Conservation (phyloP, 805 yeast genomes). For the Kodamaea fukazawae region DNA sequence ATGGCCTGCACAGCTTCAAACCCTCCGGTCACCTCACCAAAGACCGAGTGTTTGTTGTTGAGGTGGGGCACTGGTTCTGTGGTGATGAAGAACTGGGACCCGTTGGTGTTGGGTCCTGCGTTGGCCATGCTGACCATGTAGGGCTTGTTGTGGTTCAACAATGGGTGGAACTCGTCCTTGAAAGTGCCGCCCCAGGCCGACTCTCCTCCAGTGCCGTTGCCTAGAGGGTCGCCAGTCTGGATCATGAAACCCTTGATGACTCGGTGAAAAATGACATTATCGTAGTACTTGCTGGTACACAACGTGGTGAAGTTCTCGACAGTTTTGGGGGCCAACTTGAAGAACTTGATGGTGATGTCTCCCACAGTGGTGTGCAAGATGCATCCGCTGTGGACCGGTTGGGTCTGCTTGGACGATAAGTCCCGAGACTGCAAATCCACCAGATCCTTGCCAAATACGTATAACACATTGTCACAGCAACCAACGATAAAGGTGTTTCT, state of each 20-base stretch:
- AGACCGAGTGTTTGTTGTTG: slow-evolving; percentile 24
- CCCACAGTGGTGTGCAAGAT: slow-evolving; percentile 40
- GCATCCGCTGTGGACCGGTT: neutral
- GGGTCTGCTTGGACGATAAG: slow-evolving; percentile 1
- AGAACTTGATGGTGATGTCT: slow-evolving; percentile 38
- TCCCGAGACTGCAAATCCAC: neutral
- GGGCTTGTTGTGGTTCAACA: slow-evolving; percentile 25
- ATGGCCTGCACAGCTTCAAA: slow-evolving; percentile 19
- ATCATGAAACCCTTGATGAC: slow-evolving; percentile 25
- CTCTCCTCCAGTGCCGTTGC: slow-evolving; percentile 27
- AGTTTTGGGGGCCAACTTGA: slow-evolving; percentile 37
- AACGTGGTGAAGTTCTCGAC: slow-evolving; percentile 39
- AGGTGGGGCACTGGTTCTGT: slow-evolving; percentile 18
- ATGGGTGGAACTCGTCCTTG: slow-evolving; percentile 27
- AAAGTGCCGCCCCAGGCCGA: slow-evolving; percentile 26
- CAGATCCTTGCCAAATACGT: slow-evolving; percentile 1
- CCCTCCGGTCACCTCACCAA: slow-evolving; percentile 25
- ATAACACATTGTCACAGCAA: neutral
- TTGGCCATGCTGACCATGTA: slow-evolving; percentile 34
- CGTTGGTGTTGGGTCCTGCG: slow-evolving; percentile 26
- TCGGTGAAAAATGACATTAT: slow-evolving; percentile 29
- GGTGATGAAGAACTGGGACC: slow-evolving; percentile 28
- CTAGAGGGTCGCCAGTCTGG: slow-evolving; percentile 26
- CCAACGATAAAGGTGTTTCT: slow-evolving; percentile 7
- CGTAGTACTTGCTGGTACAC: slow-evolving; percentile 37